Conservation (phyloP, 108 stramenopile genomes). For the Seminavis robusta region DNA sequence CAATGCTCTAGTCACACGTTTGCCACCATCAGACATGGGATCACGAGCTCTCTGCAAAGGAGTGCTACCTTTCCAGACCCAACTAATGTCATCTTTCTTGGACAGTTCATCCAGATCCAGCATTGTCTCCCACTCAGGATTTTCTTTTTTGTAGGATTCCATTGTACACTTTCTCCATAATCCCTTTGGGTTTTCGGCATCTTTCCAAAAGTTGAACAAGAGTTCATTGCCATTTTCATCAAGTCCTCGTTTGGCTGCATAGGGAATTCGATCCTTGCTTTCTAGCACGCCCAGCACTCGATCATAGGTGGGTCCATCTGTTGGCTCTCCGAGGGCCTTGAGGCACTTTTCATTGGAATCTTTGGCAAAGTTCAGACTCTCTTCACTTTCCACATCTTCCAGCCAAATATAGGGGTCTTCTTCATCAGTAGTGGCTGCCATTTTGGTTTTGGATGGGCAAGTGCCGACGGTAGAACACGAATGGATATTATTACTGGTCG, state of each 20-base stretch:
- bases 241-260: conserved; percentile 54
- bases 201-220: conserved; percentile 78
- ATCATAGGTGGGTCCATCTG: conserved; percentile 47
- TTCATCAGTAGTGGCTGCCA: not conserved
- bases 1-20: conserved; percentile 56
- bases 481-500: too few species aligned
- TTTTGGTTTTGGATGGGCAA: too few species aligned
- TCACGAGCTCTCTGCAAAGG: conserved; percentile 55
- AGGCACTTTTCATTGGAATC: conserved; percentile 69
- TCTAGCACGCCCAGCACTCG: conserved; percentile 60
- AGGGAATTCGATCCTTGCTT: conserved; percentile 75
- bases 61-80: conserved; percentile 85
- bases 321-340: conserved; percentile 66
- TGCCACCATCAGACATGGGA: conserved; percentile 35
- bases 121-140: conserved; percentile 70
- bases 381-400: conserved; percentile 79
- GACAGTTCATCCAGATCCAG: conserved; percentile 86
- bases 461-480: too few species aligned
- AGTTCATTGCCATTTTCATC: conserved; percentile 54
- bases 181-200: conserved; percentile 73
- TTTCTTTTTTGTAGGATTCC: conserved; percentile 46
- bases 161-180: conserved; percentile 80
- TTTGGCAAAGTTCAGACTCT: conserved; percentile 67
- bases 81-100: conserved; percentile 60
- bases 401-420: conserved; percentile 78